Base-by-base conservation (phyloP, 2,329 filamentous ascomycete species). In the Blumeriella jaapii region DNA sequence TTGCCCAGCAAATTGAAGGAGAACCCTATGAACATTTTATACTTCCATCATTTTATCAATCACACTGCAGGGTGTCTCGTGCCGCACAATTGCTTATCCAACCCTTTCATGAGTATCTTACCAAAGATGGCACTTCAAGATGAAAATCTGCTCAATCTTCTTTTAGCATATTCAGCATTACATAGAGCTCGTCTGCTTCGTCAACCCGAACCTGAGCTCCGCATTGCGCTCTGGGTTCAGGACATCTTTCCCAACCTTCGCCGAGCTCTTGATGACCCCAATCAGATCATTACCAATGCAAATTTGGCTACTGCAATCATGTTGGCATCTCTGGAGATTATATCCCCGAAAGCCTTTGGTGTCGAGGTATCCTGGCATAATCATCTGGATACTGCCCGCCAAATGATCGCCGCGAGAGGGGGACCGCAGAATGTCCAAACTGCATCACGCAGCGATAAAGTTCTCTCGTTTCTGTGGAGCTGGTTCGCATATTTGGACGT, bases 401-500 rank as follows among this genome's bases (percentile, higher is more conserved):
- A 80, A 48, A 73, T 93, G 47, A 86, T 89, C 49, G 64, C 75
- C 10, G 69, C 74, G 3, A 73, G 81, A 5, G 68, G 69, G 25
- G 72, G 74, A 13, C 67, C 74, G 7, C 67, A 71, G 33, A 59
- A 65, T 17, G 68, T 69, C 46, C 57, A 58, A 36, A 48, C 36
- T 9, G 41, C 59, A 49, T 67, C 61, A 47, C 57, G 65, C 36
- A 51, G 68, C 50, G 67, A 77, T 50, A 64, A 72, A 51, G 65
- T 82, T 36, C 68, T 77, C 35, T 78, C 79, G 34, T 91, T 93
- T 52, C 67, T 91, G 7, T 78, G 74, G 46, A 74, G 81, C 39
- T 93, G 84, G 84, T 80, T 91, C 45, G 80, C 79, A 2, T 91
- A 91, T 57, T 68, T 93, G 13, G 83, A 91, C 51, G 75, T 91